Base-by-base conservation (phyloP, 1,139 yeast genomes). In the Yamadazyma blattariae region DNA sequence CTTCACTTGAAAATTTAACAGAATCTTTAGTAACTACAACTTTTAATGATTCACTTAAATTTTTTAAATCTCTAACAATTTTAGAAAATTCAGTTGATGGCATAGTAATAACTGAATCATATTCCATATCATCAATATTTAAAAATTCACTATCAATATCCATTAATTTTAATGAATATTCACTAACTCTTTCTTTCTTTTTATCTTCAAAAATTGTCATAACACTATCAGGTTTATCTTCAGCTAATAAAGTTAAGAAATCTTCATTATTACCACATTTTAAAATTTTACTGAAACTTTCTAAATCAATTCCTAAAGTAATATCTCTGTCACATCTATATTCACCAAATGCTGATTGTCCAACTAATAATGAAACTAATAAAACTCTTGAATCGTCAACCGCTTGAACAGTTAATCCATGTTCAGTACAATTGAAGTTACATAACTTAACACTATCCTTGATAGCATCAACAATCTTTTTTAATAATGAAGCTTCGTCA, bases 351-450 rank as follows among this genome's bases (percentile, higher is more conserved):
- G 95, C 94, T 46, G 87, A 90, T 48, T 82, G 79, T 38, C 95
- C 96, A 50, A 92, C 84, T 53, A 86, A 77, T 50, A 92, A 71
- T 11, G 96, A 85, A 29, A 92, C 96, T 49, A 92, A 74, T 47
- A 92, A 79, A 43, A 92, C 97, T 72, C 97, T 88, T 24, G 98
- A 89, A 57, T 89, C 95, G 64, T 92, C 99, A 51, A 92, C 95
- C 16, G 98, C 97, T 68, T 92, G 97, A 17, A 94, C 94, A 14
- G 95, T 85, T 52, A 92, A 83, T 46, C 99, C 99, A 46, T 82
- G 79, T 61, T 87, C 95, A 15, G 95, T 80, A 67, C 97, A 92
- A 67, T 90, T 95, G 73, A 92, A 88, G 74, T 92, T 92, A 70
- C 97, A 92, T 52, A 89, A 75, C 56, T 86, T 86, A 45, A 92